Evolutionary conservation across 352 stramenopile genomes (phyloP), one percentile per base, ranked within the genome.

Genomic region (Phytophthora kernoviae): DNA sequence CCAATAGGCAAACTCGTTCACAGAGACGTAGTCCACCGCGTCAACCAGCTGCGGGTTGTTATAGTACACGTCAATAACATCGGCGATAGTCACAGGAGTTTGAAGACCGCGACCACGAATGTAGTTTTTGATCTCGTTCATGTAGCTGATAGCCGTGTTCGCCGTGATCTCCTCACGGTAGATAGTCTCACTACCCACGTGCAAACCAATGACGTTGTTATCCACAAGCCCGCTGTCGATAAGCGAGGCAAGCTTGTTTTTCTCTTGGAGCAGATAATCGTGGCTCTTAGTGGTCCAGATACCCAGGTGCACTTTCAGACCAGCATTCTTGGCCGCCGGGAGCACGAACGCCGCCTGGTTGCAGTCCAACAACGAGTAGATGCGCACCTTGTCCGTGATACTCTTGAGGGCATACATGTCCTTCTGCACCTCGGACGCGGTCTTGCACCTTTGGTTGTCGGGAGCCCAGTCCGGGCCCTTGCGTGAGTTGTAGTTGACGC

Each of bases 1-100:
- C 79, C 79, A 88, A 57, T 81, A 81, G 22, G 76, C 75, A 56
- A 88, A 88, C 62, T 88, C 71, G 70, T 87, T 88, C 34, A 84
- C 66, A 34, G 75, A 81, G 37, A 87, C 66, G 47, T 76, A 70
- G 46, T 88, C 79, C 14, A 86, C 76, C 2, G 62, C 71, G n/a
- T 79, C 50, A 20, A 84, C 47, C 9, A 88, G 61, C 52, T 72
- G 12, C 33, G 62, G 65, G 54, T 87, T 72, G 24, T 60, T 44
- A 47, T 77, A 77, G 70, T 85, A 88, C 26, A 68, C 61, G 64
- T 85, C 74, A 27, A 86, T 70, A 39, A 83, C 67, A 46, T 88
- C 76, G 18, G 79, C 73, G 70, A 88, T 75, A 21, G 77, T 84
- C 45, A 88, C 49, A 14, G 75, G 75, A 32, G 79, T 68, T 44